A percentile compares a stretch with the other conserved stretches of the same genome.
phyloP scores from a whole-genome alignment of 768 basidiomycete species.

The Pluteus cervinus region DNA sequence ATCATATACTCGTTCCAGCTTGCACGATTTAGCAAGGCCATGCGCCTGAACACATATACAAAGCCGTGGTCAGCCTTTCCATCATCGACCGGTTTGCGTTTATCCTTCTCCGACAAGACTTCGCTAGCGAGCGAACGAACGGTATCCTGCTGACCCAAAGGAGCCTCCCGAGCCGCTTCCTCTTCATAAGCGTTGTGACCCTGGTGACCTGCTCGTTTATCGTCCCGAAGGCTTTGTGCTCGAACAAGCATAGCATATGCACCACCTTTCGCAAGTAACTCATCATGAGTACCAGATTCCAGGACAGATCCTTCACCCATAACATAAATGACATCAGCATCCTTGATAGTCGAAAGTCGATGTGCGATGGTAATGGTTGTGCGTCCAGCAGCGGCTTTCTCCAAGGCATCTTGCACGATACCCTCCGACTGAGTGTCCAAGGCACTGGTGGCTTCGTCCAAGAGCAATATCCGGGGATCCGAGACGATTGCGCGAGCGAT shows the following conservation, averaged over 20 bases:
- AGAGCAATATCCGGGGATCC: constrained; percentile 67
- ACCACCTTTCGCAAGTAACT: constrained; percentile 49
- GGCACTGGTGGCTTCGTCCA: constrained; percentile 77
- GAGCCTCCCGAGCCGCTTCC: constrained; percentile 33
- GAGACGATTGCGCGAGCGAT: constrained; percentile 80
- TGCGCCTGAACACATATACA: constrained; percentile 52
- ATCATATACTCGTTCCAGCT: constrained; percentile 44
- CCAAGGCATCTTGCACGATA: constrained; percentile 76
- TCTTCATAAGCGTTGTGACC: constrained; percentile 25
- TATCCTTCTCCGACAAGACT: constrained; percentile 40
- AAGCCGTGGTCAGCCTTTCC: constrained; percentile 30
- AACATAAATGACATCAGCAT: constrained; percentile 69
- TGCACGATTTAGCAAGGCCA: constrained; percentile 48
- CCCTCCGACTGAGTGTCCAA: constrained; percentile 75
- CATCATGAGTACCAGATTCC: constrained; percentile 66
- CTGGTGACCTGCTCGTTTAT: constrained; percentile 29
- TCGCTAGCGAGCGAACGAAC: constrained; percentile 52
- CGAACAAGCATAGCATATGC: constrained; percentile 62
- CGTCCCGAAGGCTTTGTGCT: constrained; percentile 62
- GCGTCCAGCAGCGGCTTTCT: constrained; percentile 66
- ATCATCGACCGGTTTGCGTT: constrained; percentile 18
- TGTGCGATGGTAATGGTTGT: constrained; percentile 71
- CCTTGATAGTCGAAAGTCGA: constrained; percentile 69
- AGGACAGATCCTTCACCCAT: constrained; percentile 74
- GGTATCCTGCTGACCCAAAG: constrained; percentile 42